Evolutionary conservation across 345 rosid species (phyloP).

Genomic region (Erucastrum elatum): DNA sequence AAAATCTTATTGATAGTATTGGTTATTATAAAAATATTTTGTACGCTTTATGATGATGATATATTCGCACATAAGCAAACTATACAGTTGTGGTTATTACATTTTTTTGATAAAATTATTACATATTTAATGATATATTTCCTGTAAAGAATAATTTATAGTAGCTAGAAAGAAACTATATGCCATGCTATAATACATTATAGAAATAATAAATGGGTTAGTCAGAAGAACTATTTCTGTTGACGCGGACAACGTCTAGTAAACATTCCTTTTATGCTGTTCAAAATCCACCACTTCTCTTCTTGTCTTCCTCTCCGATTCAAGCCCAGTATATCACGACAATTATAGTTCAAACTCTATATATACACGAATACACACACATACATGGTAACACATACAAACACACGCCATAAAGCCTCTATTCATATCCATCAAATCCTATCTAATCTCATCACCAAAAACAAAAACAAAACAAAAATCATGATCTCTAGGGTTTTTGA

Average conservation of each 20-base stretch:
- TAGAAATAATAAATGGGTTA: neutral
- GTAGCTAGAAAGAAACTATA: conserved; percentile 9
- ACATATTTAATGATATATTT: conserved; percentile 6
- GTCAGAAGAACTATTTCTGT: neutral
- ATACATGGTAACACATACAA: conserved; percentile 1
- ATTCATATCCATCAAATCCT: conserved; percentile 5
- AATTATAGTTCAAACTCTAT: conserved; percentile 29
- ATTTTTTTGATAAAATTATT: neutral
- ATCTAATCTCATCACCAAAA: conserved; percentile 6
- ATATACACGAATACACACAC: conserved; percentile 1
- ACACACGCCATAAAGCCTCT: neutral
- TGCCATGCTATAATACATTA: neutral
- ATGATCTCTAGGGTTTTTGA: conserved; percentile 39
- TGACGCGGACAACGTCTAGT: conserved; percentile 41
- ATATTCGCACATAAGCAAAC: neutral
- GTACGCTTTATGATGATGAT: neutral
- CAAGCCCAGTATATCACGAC: conserved; percentile 39
- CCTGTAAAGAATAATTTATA: conserved; percentile 13
- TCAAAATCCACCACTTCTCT: conserved; percentile 33
- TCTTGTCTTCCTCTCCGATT: conserved; percentile 34
- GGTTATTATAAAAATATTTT: neutral
- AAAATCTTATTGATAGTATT: neutral
- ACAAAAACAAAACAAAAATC: neutral
- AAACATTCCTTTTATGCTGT: conserved; percentile 32
- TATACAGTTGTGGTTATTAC: neutral